Conservation (phyloP, 1,284 basidiomycete genomes). For the Uromyces viciae-fabae region DNA sequence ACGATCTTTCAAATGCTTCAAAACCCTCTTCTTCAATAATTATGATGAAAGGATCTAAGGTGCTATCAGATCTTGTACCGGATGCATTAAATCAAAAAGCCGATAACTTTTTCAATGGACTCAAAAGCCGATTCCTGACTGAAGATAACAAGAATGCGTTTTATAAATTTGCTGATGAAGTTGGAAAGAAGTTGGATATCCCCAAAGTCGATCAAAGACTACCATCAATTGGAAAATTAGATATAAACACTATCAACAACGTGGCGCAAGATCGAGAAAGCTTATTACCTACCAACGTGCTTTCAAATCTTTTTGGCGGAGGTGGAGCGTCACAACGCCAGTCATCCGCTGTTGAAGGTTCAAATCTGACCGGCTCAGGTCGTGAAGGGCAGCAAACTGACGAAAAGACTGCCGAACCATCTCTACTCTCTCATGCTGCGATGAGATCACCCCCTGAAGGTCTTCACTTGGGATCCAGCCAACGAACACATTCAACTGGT, state of each 20-base stretch:
- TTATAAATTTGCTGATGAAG: constrained; percentile 80
- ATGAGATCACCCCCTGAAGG: constrained; percentile 55
- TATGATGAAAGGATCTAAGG: constrained; percentile 20
- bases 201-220: constrained; percentile 52
- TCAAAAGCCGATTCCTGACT: constrained; percentile 81
- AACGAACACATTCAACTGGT: constrained; percentile 33
- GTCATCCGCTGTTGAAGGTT: not conserved
- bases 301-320: constrained; percentile 49
- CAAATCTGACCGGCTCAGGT: constrained; percentile 38
- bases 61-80: constrained; percentile 25
- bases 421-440: constrained; percentile 50
- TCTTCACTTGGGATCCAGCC: constrained; percentile 50
- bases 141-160: constrained; percentile 81
- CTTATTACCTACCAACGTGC: constrained; percentile 60
- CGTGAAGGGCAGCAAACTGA: constrained; percentile 12
- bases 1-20: constrained; percentile 60
- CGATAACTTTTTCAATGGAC: constrained; percentile 50
- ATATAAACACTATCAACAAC: constrained; percentile 62
- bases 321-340: not conserved
- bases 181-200: constrained; percentile 83
- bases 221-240: constrained; percentile 72
- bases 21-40: constrained; percentile 54
- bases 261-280: constrained; percentile 85
- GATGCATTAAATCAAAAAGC: constrained; percentile 52
- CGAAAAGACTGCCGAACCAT: constrained; percentile 28